Percentiles rank a stretch among this genome's conserved stretches.
Evolutionary conservation across 805 yeast genomes (phyloP).

Genomic region (Peterozyma toletana): DNA sequence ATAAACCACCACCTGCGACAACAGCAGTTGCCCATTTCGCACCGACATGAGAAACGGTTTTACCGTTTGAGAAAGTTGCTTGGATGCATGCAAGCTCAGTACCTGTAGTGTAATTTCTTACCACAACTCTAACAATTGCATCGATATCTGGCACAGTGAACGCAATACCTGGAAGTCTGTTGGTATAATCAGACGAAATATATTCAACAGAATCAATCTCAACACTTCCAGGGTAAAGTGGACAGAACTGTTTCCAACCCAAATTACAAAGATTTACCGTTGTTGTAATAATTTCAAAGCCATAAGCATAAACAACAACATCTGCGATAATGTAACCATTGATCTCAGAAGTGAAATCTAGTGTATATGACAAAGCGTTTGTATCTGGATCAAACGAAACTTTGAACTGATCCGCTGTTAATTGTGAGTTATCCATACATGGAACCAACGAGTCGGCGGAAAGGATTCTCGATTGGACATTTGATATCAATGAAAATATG

Average conservation of each 20-base stretch:
- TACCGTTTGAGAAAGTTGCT: slow-evolving; percentile 68
- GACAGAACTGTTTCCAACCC: slow-evolving; percentile 86
- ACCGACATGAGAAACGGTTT: slow-evolving; percentile 71
- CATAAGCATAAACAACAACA: slow-evolving; percentile 77
- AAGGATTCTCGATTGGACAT: slow-evolving; percentile 25
- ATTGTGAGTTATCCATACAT: slow-evolving; percentile 71
- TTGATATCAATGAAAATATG: not conserved
- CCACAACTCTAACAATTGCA: slow-evolving; percentile 58
- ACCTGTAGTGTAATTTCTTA: slow-evolving; percentile 26
- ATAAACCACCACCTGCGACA: slow-evolving; percentile 79
- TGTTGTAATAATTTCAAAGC: slow-evolving; percentile 59
- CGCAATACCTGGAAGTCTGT: slow-evolving; percentile 75
- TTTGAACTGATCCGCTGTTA: slow-evolving; percentile 68
- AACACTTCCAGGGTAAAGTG: slow-evolving; percentile 74
- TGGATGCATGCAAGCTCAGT: slow-evolving; percentile 65
- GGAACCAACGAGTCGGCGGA: slow-evolving; percentile 76
- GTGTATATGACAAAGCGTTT: slow-evolving; percentile 56
- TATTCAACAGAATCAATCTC: slow-evolving; percentile 68
- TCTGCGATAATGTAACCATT: slow-evolving; percentile 61
- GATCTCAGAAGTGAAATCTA: slow-evolving; percentile 65
- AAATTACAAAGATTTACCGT: slow-evolving; percentile 56
- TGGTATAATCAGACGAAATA: slow-evolving; percentile 39
- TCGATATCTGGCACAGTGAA: slow-evolving; percentile 83
- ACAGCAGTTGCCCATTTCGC: slow-evolving; percentile 94
- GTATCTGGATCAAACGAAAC: slow-evolving; percentile 73